phyloP scores from a whole-genome alignment of 352 stramenopile species.

The Pythium scleroteichum region DNA sequence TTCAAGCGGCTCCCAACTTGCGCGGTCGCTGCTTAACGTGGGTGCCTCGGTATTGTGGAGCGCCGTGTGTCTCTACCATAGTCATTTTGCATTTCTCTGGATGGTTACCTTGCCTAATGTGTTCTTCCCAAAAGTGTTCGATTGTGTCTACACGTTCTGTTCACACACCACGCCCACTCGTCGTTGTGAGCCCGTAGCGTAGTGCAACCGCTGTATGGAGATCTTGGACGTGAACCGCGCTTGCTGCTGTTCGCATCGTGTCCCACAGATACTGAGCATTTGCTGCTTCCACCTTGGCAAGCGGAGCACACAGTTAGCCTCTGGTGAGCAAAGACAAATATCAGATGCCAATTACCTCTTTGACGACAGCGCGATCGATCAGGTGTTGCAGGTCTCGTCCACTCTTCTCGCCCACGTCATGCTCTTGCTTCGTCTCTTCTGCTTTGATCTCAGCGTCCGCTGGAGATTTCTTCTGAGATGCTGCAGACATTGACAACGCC shows the following conservation, averaged over 20 bases:
- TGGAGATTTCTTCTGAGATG: conserved; percentile 40
- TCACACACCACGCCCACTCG: not conserved
- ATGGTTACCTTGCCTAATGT: conserved; percentile 9
- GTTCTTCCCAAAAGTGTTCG: not conserved
- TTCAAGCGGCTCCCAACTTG: conserved; percentile 66
- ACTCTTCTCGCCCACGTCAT: not conserved
- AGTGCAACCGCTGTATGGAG: conserved; percentile 63
- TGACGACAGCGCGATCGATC: conserved; percentile 52
- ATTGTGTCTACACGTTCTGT: not conserved
- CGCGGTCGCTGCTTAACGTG: conserved; percentile 55
- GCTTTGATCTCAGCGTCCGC: conserved; percentile 43
- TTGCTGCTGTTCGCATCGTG: conserved; percentile 48
- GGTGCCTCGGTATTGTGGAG: not conserved
- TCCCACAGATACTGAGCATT: conserved; percentile 64
- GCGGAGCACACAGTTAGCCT: too few relatives aligned
- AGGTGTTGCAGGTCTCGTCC: not conserved
- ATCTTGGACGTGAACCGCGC: conserved; percentile 58
- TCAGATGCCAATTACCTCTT: too few relatives aligned
- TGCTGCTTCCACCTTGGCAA: conserved; percentile 58
- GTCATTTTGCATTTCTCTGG: not conserved
- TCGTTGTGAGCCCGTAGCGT: conserved; percentile 37
- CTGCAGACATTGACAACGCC: conserved; percentile 86
- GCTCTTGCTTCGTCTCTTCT: conserved; percentile 39
- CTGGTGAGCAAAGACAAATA: too few relatives aligned
- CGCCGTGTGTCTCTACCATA: conserved; percentile 10